These are phyloP conservation scores for Colletotrichum spaethianum DNA, from an alignment of 2,329 filamentous ascomycete genomes.

Conservation along the genomic window DNA sequence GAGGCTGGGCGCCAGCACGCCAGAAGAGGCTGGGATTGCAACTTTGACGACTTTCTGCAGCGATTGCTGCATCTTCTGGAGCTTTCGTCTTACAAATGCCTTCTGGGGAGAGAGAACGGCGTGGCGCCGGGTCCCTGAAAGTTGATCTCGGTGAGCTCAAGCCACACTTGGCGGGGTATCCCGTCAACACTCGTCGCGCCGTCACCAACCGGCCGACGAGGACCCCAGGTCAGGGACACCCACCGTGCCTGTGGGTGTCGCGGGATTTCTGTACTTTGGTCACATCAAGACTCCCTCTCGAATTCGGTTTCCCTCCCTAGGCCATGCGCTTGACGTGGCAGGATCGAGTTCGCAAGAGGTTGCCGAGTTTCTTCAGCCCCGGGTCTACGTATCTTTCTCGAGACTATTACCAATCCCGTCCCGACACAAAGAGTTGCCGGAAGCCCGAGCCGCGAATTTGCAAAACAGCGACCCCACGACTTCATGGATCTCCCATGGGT, in stretches of 20 bases:
- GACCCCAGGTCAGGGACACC: neutral
- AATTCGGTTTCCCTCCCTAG: neutral
- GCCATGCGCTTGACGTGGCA: neutral
- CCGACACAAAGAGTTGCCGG: conserved; percentile 34
- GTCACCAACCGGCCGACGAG: conserved; percentile 7
- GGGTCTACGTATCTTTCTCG: neutral
- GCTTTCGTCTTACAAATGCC: conserved; percentile 4
- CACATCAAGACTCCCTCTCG: neutral
- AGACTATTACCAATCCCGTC: conserved; percentile 25
- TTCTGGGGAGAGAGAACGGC: conserved; percentile 3
- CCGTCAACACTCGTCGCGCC: conserved; percentile 8
- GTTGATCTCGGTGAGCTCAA: conserved; percentile 20
- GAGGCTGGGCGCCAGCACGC: conserved; percentile 39
- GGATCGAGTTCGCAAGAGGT: neutral
- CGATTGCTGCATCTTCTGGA: neutral
- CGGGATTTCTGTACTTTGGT: conserved; percentile 2
- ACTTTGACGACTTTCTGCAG: conserved; percentile 32
- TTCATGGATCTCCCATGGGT: conserved; percentile 41
- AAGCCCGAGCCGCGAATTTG: conserved; percentile 33
- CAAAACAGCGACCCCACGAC: conserved; percentile 31
- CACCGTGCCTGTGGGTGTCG: neutral
- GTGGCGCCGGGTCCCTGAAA: conserved; percentile 33
- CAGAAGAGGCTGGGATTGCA: conserved; percentile 39
- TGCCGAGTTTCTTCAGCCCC: neutral
- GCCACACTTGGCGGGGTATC: conserved; percentile 40